Percentiles rank a stretch among this genome's conserved stretches.
These are phyloP conservation scores for Fusarium scirpi DNA, from an alignment of 2,329 filamentous ascomycete genomes.

Conservation along the genomic window DNA sequence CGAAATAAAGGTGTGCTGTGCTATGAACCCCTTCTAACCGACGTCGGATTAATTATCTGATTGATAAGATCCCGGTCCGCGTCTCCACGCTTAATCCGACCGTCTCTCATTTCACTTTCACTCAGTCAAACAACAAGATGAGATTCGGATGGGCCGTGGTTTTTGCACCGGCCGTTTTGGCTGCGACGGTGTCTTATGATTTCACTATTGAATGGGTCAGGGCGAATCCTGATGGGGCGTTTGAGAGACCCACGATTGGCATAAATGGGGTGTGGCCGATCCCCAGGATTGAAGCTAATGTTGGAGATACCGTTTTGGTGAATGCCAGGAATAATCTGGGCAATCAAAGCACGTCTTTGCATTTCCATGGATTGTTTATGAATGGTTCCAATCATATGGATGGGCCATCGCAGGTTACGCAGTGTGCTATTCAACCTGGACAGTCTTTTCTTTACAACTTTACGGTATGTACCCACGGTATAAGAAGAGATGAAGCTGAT, in stretches of 20 bases:
- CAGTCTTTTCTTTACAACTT: constrained; percentile 77
- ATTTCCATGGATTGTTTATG: constrained; percentile 79
- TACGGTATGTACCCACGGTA: constrained; percentile 57
- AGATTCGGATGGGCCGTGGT: constrained; percentile 1
- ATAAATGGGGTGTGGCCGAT: constrained; percentile 84
- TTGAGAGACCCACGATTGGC: constrained; percentile 75
- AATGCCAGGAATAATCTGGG: constrained; percentile 70
- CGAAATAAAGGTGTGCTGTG: background rate
- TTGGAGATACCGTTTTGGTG: constrained; percentile 72
- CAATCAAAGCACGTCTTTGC: constrained; percentile 72
- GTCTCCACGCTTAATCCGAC: constrained; percentile 12
- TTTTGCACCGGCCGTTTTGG: constrained; percentile 31
- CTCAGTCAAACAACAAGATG: constrained; percentile 28
- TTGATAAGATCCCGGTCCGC: constrained; percentile 31
- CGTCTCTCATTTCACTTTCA: background rate
- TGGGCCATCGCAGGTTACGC: constrained; percentile 73
- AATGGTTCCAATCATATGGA: constrained; percentile 78
- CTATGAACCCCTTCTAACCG: background rate
- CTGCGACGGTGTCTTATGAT: constrained; percentile 67
- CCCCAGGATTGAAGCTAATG: constrained; percentile 71
- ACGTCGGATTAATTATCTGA: constrained; percentile 37
- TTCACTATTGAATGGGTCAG: constrained; percentile 79
- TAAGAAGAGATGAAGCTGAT: background rate
- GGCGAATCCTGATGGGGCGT: constrained; percentile 76
- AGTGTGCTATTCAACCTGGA: constrained; percentile 75